A percentile compares a stretch with the other conserved stretches of the same genome.
Conservation (phyloP, 176 grass and related monocot species). For the Saccharum officinarum region DNA sequence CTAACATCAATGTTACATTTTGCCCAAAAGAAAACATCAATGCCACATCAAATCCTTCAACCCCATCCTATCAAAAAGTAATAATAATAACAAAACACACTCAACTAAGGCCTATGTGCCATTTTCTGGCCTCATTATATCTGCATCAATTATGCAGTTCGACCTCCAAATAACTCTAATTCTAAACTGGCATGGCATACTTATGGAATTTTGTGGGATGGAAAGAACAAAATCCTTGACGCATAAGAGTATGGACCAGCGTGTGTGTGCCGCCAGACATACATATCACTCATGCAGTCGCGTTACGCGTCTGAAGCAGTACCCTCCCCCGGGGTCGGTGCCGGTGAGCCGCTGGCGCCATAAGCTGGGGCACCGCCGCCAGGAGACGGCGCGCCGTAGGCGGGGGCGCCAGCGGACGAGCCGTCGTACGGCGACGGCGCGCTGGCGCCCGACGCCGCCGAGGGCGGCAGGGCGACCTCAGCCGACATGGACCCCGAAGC, state of each 20-base stretch:
- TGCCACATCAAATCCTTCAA: neutral
- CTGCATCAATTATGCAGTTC: neutral
- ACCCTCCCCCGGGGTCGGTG: neutral
- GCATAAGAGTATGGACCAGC: too few relatives aligned
- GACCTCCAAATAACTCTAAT: neutral
- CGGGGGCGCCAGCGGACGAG: neutral
- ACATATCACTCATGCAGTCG: too few relatives aligned
- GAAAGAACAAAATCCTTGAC: neutral
- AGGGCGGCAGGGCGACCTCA: conserved; percentile 12
- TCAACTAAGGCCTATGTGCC: neutral
- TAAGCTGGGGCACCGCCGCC: neutral
- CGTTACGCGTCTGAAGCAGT: too few relatives aligned
- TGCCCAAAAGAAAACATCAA: too few relatives aligned
- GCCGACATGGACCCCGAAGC: conserved; percentile 14
- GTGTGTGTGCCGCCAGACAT: too few relatives aligned
- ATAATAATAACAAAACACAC: neutral
- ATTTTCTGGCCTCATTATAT: too few relatives aligned
- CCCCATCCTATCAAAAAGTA: neutral
- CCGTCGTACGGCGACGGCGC: neutral
- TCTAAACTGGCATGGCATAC: neutral
- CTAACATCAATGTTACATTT: neutral
- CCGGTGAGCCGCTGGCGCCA: neutral
- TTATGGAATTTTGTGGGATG: neutral
- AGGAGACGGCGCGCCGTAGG: neutral
- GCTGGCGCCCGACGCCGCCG: neutral